Evolutionary conservation across 1,284 basidiomycete genomes (phyloP).

Genomic region (Cryptococcus jaspeensis): DNA sequence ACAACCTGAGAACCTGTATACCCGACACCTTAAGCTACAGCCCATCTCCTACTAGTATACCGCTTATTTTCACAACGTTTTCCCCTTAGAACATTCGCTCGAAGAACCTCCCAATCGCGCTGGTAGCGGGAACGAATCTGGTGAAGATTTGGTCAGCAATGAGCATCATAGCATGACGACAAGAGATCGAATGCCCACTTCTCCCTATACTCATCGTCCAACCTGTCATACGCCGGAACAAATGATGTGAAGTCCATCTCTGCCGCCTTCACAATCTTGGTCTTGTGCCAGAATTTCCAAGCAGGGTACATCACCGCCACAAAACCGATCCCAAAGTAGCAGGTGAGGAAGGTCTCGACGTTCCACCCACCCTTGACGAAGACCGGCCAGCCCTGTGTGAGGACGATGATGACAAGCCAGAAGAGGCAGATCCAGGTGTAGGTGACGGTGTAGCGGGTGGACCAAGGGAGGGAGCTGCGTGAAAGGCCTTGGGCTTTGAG

Average conservation of each 20-base stretch:
- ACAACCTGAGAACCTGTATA: too few relatives aligned
- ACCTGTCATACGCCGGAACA: too few relatives aligned
- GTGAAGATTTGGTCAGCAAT: too few relatives aligned
- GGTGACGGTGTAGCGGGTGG: conserved; percentile 5
- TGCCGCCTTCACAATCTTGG: conserved; percentile 3
- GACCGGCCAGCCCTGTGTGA: conserved; percentile 20
- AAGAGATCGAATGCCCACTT: too few relatives aligned
- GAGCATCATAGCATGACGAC: too few relatives aligned
- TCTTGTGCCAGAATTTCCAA: conserved; percentile 18
- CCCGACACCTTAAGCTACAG: too few relatives aligned
- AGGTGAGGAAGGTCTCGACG: conserved; percentile 7
- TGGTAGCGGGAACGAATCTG: too few relatives aligned
- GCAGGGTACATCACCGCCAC: conserved; percentile 19
- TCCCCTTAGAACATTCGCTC: too few relatives aligned
- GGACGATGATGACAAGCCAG: conserved; percentile 5
- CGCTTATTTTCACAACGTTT: too few relatives aligned
- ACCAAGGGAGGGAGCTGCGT: conserved; percentile 13
- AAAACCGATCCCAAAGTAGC: conserved; percentile 25
- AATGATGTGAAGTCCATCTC: conserved; percentile 15
- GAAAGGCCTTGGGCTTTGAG: conserved; percentile 11
- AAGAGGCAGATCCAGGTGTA: conserved; percentile 14
- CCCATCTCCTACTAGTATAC: too few relatives aligned
- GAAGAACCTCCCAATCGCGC: too few relatives aligned
- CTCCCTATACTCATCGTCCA: too few relatives aligned
- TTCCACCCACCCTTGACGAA: conserved; percentile 17